Conservation (phyloP, 1,139 yeast genomes). For the Nakaseomyces nivariensis region DNA sequence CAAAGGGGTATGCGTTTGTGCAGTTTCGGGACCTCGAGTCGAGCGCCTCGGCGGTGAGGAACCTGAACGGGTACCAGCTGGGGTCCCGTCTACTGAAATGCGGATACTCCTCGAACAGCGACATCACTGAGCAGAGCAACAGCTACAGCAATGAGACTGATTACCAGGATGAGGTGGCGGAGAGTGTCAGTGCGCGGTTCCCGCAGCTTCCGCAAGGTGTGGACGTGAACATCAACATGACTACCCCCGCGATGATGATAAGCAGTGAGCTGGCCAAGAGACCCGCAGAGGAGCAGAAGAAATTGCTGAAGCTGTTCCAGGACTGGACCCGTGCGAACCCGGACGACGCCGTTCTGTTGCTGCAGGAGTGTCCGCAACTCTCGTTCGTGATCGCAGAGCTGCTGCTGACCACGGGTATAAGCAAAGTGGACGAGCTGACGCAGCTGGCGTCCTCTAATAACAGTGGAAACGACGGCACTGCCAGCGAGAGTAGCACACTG, state of each 20-base stretch:
- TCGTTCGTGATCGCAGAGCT: conserved; percentile 76
- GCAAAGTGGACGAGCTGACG: conserved; percentile 28
- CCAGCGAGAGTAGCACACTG: neutral
- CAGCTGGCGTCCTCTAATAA: conserved; percentile 18
- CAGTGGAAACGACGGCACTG: conserved; percentile 8
- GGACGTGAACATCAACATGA: conserved; percentile 55
- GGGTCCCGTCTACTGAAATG: conserved; percentile 69
- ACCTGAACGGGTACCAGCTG: conserved; percentile 67
- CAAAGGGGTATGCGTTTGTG: conserved; percentile 84
- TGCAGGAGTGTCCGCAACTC: conserved; percentile 68
- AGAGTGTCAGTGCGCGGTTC: conserved; percentile 15
- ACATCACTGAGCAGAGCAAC: conserved; percentile 10
- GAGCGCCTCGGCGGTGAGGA: conserved; percentile 85
- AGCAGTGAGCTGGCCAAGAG: conserved; percentile 43
- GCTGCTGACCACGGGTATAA: conserved; percentile 39
- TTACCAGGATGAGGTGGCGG: too few relatives aligned
- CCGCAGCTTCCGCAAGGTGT: conserved; percentile 39
- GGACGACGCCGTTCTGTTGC: conserved; percentile 49
- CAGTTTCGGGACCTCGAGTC: conserved; percentile 70
- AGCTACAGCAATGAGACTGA: too few relatives aligned
- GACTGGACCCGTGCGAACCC: conserved; percentile 55
- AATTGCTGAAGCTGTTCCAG: conserved; percentile 47
- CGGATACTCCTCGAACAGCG: conserved; percentile 42
- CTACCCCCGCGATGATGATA: conserved; percentile 48
- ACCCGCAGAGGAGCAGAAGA: conserved; percentile 28